A percentile compares a stretch with the other conserved stretches of the same genome.
These are phyloP conservation scores for Blastobotrys mokoenaii DNA, from an alignment of 805 yeast species.

Conservation along the genomic window DNA sequence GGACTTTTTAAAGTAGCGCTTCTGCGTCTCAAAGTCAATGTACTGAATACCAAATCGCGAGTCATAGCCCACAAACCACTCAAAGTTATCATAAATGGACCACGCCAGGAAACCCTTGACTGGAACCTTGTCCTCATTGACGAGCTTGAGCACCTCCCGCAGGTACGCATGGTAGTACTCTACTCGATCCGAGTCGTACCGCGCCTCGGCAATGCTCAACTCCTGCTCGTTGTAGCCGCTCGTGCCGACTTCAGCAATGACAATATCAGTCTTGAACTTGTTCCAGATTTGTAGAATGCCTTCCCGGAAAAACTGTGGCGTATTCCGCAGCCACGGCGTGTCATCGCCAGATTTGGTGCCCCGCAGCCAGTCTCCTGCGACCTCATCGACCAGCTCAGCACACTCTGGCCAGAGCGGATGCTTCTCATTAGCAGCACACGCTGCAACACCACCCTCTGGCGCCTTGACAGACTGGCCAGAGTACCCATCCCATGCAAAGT, in stretches of 20 bases:
- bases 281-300: slow-evolving; percentile 19
- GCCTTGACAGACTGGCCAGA: slow-evolving; percentile 23
- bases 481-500: slow-evolving; percentile 30
- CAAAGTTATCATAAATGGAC: slow-evolving; percentile 31
- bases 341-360: slow-evolving; percentile 21
- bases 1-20: slow-evolving; percentile 16
- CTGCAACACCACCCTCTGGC: slow-evolving; percentile 21
- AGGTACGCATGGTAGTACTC: slow-evolving; percentile 27
- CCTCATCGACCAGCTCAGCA: slow-evolving; percentile 15
- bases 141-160: slow-evolving; percentile 23
- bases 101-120: slow-evolving; percentile 30
- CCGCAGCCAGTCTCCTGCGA: slow-evolving; percentile 18
- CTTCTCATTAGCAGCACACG: slow-evolving; percentile 21
- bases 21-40: slow-evolving; percentile 13
- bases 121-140: slow-evolving; percentile 23
- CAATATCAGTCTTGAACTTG: slow-evolving; percentile 17
- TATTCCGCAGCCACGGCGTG: slow-evolving; percentile 23
- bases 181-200: slow-evolving; percentile 27
- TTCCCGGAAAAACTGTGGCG: slow-evolving; percentile 15
- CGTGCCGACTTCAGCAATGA: slow-evolving; percentile 31
- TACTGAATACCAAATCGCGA: slow-evolving; percentile 18
- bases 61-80: slow-evolving; percentile 25
- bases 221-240: slow-evolving; percentile 28
- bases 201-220: slow-evolving; percentile 23
- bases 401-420: slow-evolving; percentile 26